Percentiles rank a stretch among this genome's conserved stretches.
Conservation (phyloP, 495 filamentous ascomycete genomes). For the Hypoxylon crocopeplum region DNA sequence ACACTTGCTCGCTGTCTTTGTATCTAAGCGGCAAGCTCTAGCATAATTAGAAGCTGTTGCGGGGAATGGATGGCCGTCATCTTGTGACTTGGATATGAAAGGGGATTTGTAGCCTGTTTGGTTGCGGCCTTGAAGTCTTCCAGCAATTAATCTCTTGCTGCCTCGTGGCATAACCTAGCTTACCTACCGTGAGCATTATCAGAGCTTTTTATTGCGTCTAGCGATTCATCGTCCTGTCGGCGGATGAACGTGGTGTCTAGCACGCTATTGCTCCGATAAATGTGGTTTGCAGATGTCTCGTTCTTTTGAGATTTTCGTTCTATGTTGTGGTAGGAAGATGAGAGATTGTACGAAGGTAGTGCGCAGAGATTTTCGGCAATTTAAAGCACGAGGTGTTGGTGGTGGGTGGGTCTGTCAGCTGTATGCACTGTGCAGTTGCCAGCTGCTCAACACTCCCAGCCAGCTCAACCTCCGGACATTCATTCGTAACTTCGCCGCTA, state of each 20-base stretch:
- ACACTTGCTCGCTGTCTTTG: slow-evolving; percentile 57
- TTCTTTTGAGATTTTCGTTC: background rate
- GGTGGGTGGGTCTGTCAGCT: background rate
- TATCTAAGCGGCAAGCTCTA: slow-evolving; percentile 58
- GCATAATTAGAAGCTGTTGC: slow-evolving; percentile 54
- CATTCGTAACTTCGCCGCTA: no score
- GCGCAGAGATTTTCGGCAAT: background rate
- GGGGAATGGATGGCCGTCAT: no score
- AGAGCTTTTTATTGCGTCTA: background rate
- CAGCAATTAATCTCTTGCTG: background rate
- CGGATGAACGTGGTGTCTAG: background rate
- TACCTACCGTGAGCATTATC: background rate
- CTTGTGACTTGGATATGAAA: no score
- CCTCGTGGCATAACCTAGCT: background rate
- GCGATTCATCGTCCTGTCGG: background rate
- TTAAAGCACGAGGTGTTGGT: background rate
- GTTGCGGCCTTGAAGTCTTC: background rate
- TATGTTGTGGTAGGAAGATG: background rate
- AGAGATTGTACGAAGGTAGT: background rate
- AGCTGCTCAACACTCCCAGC: no score
- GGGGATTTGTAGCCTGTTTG: no score
- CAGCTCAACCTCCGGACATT: no score
- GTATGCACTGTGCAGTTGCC: background rate
- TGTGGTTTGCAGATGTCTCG: background rate
- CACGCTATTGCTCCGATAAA: background rate